phyloP scores from a whole-genome alignment of 352 stramenopile genomes.

The Phytophthora hibernalis region DNA sequence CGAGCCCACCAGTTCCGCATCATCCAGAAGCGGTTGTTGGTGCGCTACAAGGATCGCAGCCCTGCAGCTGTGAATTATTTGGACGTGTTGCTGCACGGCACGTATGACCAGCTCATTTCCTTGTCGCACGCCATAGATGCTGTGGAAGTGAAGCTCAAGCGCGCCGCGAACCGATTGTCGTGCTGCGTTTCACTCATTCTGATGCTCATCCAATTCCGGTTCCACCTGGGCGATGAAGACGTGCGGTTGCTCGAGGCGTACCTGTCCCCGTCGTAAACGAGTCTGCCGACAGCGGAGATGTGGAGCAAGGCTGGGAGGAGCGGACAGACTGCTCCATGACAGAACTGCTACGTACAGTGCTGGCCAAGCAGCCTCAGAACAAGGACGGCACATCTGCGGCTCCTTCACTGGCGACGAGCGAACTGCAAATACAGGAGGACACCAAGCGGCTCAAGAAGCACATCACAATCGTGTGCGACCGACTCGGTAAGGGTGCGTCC shows the following conservation, averaged over 20 bases:
- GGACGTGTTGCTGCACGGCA: constrained; percentile 87
- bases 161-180: constrained; percentile 67
- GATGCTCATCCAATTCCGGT: constrained; percentile 86
- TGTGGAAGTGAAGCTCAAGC: constrained; percentile 56
- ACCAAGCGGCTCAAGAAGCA: constrained; percentile 92
- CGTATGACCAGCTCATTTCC: constrained; percentile 83
- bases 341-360: constrained; percentile 80
- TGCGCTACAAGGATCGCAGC: constrained; percentile 91
- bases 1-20: constrained; percentile 88
- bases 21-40: constrained; percentile 90
- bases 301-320: constrained; percentile 91
- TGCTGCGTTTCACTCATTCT: constrained; percentile 83
- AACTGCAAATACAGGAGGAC: constrained; percentile 76
- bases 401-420: constrained; percentile 32
- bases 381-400: constrained; percentile 36
- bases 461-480: constrained; percentile 91
- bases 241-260: constrained; percentile 65
- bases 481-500: constrained; percentile 81
- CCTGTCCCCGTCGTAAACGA: constrained; percentile 72
- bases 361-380: constrained; percentile 68
- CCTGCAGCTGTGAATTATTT: constrained; percentile 80
- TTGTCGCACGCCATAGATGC: constrained; percentile 79
- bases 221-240: constrained; percentile 74
- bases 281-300: constrained; percentile 35
- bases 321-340: constrained; percentile 84